Conservation (phyloP, 129 eudicot species). For the Flaveria linearis region DNA sequence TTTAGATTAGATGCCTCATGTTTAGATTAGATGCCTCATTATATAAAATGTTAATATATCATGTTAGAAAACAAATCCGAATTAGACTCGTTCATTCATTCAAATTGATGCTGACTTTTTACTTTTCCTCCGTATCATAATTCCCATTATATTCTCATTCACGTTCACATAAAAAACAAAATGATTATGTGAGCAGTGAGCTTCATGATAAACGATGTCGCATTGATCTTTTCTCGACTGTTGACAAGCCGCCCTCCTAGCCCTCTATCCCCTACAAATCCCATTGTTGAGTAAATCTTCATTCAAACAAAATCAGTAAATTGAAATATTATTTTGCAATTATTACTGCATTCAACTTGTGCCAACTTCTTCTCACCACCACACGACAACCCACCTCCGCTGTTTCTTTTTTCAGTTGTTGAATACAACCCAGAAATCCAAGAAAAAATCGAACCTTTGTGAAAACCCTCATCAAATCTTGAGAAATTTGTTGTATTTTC, state of each 20-base stretch:
- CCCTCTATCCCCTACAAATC: not conserved
- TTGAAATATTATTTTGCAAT: conserved; percentile 16
- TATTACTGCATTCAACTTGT: conserved; percentile 38
- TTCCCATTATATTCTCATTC: not conserved
- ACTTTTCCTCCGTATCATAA: not conserved
- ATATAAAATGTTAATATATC: not conserved
- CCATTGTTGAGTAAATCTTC: conserved; percentile 13
- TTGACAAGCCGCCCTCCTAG: conserved; percentile 24
- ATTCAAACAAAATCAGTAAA: not conserved
- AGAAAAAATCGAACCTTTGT: not conserved
- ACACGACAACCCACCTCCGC: conserved; percentile 12
- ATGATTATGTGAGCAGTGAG: conserved; percentile 13
- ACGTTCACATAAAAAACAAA: conserved; percentile 16
- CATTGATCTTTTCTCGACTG: conserved; percentile 9
- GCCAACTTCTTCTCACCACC: conserved; percentile 39
- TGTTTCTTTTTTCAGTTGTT: conserved; percentile 12
- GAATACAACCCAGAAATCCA: conserved; percentile 18
- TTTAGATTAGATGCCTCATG: not conserved
- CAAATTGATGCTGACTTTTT: not conserved
- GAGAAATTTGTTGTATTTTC: not conserved
- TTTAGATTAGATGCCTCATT: not conserved
- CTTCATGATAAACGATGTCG: conserved; percentile 12
- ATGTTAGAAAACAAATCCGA: not conserved
- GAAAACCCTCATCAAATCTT: conserved; percentile 23
- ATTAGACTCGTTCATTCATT: not conserved